Evolutionary conservation across 169 alveolate species (phyloP), one percentile per base, ranked within the genome.

Genomic region (Eimeria maxima): DNA sequence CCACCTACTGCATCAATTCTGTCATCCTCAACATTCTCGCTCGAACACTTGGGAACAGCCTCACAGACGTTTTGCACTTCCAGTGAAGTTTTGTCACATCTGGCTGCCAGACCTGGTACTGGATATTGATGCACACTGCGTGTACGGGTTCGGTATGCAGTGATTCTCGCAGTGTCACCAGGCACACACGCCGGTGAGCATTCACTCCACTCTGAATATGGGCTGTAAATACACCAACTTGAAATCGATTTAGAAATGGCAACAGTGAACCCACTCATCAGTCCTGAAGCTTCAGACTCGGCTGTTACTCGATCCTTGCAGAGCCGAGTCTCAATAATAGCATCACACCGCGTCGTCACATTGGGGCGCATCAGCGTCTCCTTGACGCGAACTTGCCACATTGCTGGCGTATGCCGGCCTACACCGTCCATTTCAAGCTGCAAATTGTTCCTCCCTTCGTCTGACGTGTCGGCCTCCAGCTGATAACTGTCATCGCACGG

Each of bases 101-200:
- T 38, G 11, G 94, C 14, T 18, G 94, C 94, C 60, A 87, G 94
- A 45, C 94, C 94, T 27, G 94, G 80, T 83, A 87, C 94, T 63
- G 94, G 80, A 83, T 87, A 45, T 20, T 87, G 94, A 2, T 87
- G 83, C 50, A 65, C 84, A 65, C 84, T 29, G 94, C 94, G 94
- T 76, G 94, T 60, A 11, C 94, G 80, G 55, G 44, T 60, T 67
- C 29, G 81, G 94, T 42, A 60, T 18, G 94, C 81, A 33, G 29
- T 47, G 24, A 63, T 14, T 33, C 60, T 55, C 18, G 71, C 1
- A 27, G 63, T 60, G 63, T 65, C 94, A 29, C 47, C 69, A 20
- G 83, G 33, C 65, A 42, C 5, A 47, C 94, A 87, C 63, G 63
- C 11, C 27, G 94, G 94, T 69, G 60, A 22, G 29, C 94, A 87